A percentile compares a stretch with the other conserved stretches of the same genome.
Conservation (phyloP, 495 filamentous ascomycete genomes). For the Xylaria palmicola region DNA sequence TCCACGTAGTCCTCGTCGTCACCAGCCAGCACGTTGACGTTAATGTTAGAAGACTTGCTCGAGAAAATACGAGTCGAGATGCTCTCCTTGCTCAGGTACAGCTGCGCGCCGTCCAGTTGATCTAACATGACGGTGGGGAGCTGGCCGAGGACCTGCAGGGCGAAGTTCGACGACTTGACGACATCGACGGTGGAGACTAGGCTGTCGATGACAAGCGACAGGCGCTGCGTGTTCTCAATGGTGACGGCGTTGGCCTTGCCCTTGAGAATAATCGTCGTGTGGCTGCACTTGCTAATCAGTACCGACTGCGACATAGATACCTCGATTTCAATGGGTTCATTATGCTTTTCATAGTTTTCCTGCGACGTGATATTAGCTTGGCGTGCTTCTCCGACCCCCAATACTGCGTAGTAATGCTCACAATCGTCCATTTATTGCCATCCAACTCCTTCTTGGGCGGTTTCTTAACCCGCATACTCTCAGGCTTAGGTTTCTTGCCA, state of each 20-base stretch:
- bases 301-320: slow-evolving; percentile 84
- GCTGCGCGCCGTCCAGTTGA: slow-evolving; percentile 83
- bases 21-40: slow-evolving; percentile 74
- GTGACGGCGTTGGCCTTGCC: slow-evolving; percentile 96
- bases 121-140: slow-evolving; percentile 88
- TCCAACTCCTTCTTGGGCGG: slow-evolving; percentile 88
- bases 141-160: slow-evolving; percentile 78
- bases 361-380: slow-evolving; percentile 26
- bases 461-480: slow-evolving; percentile 91
- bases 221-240: slow-evolving; percentile 81
- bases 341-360: slow-evolving; percentile 89
- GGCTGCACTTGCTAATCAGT: slow-evolving; percentile 85
- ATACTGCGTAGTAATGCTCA: slow-evolving; percentile 30
- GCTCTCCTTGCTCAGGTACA: slow-evolving; percentile 82
- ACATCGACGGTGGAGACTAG: slow-evolving; percentile 90
- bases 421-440: slow-evolving; percentile 92
- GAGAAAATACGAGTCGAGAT: slow-evolving; percentile 77
- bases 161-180: slow-evolving; percentile 91
- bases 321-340: slow-evolving; percentile 68
- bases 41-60: slow-evolving; percentile 79
- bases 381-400: neutral
- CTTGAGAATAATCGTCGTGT: slow-evolving; percentile 81
- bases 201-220: slow-evolving; percentile 82
- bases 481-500: slow-evolving; percentile 89
- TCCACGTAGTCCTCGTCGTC: slow-evolving; percentile 79